These are phyloP conservation scores for Lepidium africanum DNA, from an alignment of 345 rosid species.

Conservation along the genomic window DNA sequence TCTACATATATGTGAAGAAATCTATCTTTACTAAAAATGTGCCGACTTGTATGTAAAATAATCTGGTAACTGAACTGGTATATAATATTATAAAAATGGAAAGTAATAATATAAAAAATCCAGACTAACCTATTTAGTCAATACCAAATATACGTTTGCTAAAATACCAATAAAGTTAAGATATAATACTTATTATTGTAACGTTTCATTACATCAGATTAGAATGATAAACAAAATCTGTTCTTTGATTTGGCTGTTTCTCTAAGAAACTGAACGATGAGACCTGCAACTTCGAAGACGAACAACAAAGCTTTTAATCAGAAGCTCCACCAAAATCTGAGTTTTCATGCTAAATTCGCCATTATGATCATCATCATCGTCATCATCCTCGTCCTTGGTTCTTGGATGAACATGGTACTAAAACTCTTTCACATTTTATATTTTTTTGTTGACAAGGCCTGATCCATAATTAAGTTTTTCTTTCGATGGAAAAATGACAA, in stretches of 20 bases:
- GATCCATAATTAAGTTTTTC: no score
- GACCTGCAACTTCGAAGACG: background rate
- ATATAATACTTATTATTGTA: background rate
- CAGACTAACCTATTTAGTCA: background rate
- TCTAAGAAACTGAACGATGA: background rate
- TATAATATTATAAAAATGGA: background rate
- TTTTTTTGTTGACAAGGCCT: no score
- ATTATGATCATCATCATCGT: slow-evolving; percentile 14
- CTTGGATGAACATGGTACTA: slow-evolving; percentile 30
- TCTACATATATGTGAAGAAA: background rate
- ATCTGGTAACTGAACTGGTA: background rate
- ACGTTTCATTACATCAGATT: background rate
- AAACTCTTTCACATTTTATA: background rate
- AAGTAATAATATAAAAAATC: background rate
- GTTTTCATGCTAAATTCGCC: background rate
- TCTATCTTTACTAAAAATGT: background rate
- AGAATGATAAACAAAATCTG: background rate
- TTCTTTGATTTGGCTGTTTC: background rate
- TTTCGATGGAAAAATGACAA: no score
- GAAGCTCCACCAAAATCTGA: background rate
- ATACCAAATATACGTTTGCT: background rate
- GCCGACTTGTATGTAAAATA: background rate
- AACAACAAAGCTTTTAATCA: background rate
- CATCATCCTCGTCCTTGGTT: slow-evolving; percentile 10
- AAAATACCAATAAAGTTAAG: background rate